Percentiles rank a stretch among this genome's conserved stretches.
Conservation (phyloP, 2,329 filamentous ascomycete genomes). For the Nothopassalora personata region DNA sequence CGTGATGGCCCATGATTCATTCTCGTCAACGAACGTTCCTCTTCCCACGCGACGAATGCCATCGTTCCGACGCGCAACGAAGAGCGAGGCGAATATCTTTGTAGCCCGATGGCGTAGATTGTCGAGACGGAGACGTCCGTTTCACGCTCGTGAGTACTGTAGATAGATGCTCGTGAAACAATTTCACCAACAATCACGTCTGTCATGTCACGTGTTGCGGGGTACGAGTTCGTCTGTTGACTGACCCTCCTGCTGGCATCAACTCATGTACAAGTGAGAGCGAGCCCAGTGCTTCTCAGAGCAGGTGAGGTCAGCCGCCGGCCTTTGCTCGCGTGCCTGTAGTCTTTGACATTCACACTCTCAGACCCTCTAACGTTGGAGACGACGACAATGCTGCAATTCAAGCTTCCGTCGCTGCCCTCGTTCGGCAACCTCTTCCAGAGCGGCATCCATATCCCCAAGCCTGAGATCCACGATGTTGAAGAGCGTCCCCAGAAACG, state of each 20-base stretch:
- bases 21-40: neutral
- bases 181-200: too few relatives aligned
- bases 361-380: neutral
- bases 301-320: neutral
- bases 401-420: slow-evolving; percentile 27
- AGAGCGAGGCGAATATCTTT: too few relatives aligned
- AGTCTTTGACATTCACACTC: neutral
- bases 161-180: too few relatives aligned
- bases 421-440: slow-evolving; percentile 21
- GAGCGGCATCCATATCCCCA: slow-evolving; percentile 49
- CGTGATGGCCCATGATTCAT: too few relatives aligned
- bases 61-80: too few relatives aligned
- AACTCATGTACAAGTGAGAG: neutral
- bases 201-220: too few relatives aligned
- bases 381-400: slow-evolving; percentile 24
- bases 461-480: slow-evolving; percentile 70
- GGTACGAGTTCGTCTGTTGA: too few relatives aligned
- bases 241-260: neutral
- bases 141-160: too few relatives aligned
- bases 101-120: too few relatives aligned
- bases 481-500: slow-evolving; percentile 76
- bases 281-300: neutral
- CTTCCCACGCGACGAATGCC: neutral
- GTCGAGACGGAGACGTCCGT: too few relatives aligned
- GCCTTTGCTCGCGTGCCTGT: neutral